Percentiles rank a stretch among this genome's conserved stretches.
These are phyloP conservation scores for Phycomyces nitens DNA, from an alignment of 192 early-diverging fungal species.

Conservation along the genomic window DNA sequence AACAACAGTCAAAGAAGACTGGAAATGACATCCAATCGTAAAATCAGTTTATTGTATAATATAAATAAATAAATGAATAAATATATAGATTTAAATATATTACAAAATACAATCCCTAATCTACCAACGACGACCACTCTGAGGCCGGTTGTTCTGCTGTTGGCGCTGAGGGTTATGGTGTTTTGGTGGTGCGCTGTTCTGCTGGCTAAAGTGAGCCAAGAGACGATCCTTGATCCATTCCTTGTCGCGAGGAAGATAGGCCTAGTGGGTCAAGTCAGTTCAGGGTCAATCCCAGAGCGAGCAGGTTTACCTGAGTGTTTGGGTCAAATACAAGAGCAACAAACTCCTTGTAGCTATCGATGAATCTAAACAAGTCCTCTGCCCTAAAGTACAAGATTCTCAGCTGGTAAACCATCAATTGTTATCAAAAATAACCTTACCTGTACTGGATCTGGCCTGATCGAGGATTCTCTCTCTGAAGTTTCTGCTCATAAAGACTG, in stretches of 20 bases:
- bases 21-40: background rate
- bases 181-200: background rate
- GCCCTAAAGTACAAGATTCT: conserved; percentile 12
- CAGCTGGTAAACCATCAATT: no score
- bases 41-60: no score
- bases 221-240: conserved; percentile 28
- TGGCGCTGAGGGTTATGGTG: background rate
- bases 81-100: no score
- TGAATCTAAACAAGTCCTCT: conserved; percentile 26
- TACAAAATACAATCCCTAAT: no score
- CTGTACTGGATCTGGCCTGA: conserved; percentile 25
- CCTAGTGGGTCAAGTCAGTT: no score
- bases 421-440: no score
- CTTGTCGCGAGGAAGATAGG: conserved; percentile 27
- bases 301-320: conserved; percentile 9
- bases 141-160: background rate
- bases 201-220: conserved; percentile 22
- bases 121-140: background rate
- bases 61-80: no score
- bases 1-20: background rate
- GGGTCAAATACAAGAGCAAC: conserved; percentile 25
- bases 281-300: no score
- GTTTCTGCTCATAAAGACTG: conserved; percentile 18
- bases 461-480: conserved; percentile 21
- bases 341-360: conserved; percentile 32